phyloP scores from a whole-genome alignment of 345 rosid genomes.

The Rhizophora mangle region DNA sequence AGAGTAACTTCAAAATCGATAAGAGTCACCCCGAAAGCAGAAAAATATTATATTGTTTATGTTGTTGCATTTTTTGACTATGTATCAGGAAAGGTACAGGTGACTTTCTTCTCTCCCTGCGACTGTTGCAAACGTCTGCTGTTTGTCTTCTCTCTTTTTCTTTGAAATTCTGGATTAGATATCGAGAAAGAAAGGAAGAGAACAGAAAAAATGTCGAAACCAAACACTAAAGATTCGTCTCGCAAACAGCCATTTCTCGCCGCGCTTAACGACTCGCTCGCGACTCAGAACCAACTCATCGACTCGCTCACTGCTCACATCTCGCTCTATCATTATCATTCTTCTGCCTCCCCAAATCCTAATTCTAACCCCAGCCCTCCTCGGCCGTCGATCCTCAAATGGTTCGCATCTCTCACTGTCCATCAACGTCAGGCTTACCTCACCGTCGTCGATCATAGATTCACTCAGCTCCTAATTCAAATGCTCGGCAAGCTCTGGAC shows the following conservation, averaged over 20 bases:
- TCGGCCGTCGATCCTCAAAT: slow-evolving; percentile 67
- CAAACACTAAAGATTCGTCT: slow-evolving; percentile 20
- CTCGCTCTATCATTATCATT: slow-evolving; percentile 68
- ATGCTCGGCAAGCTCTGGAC: slow-evolving; percentile 63
- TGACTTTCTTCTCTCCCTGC: too few species aligned
- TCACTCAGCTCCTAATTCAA: slow-evolving; percentile 62
- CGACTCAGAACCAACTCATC: slow-evolving; percentile 57
- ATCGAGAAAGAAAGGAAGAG: too few species aligned
- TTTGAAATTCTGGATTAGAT: too few species aligned
- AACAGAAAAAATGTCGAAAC: slow-evolving; percentile 27
- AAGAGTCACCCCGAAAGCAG: too few species aligned
- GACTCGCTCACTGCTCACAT: slow-evolving; percentile 88
- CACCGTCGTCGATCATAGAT: slow-evolving; percentile 56
- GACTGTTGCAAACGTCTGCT: too few species aligned
- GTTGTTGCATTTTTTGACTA: too few species aligned
- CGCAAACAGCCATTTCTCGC: slow-evolving; percentile 3
- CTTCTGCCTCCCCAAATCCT: slow-evolving; percentile 27
- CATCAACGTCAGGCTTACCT: slow-evolving; percentile 79
- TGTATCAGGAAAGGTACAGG: too few species aligned
- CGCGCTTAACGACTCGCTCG: slow-evolving; percentile 28
- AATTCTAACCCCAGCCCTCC: slow-evolving; percentile 38
- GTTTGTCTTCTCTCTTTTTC: too few species aligned
- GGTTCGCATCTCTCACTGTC: slow-evolving; percentile 76
- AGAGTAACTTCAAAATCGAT: too few species aligned
- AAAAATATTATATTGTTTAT: too few species aligned